Evolutionary conservation across 805 yeast genomes (phyloP), one percentile per base, ranked within the genome.

Genomic region (Zygosaccharomyces pseudorouxii): DNA sequence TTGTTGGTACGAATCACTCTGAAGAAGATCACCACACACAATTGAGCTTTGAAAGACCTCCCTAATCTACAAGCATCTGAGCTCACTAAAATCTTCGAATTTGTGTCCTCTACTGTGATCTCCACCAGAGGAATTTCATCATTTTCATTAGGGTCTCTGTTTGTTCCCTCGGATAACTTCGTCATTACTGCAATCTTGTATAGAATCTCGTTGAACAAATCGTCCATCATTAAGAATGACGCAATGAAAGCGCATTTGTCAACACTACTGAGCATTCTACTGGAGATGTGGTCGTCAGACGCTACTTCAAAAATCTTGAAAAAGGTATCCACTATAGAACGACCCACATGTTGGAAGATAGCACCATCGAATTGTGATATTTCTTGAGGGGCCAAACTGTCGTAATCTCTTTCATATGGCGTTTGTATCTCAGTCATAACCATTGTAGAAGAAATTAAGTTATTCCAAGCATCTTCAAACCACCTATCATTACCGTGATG

Each of bases 401-500:
- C 60, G 4, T 59, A 48, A 4, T 53, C 42, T 27, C 53, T 55
- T 6, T 50, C 55, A 10, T 53, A 50, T 4, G 64, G 61, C 3
- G 49, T 43, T 8, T 56, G 51, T 14, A 60, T 51, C 41, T 65
- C 62, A 3, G 68, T 65, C 20, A 67, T 43, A 0, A 71, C 71
- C 2, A 68, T 64, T 18, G 73, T 68, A 1, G 69, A 64, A 18
- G 70, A 69, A 38, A 86, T 77, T 51, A 86, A 64, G 50, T 84
- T 81, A 55, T 83, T 82, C 95, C 95, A 86, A 14, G 80, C 73
- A 60, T 86, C 92, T 62, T 90, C 97, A 67, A 90, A 92, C 82
- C 96, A 85, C 62, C 86, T 89, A 18, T 89, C 86, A 9, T 89
- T 87, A 12, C 92, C 93, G 63, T 89, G 95, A 58, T 92, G 97